phyloP scores from a whole-genome alignment of 805 yeast genomes.

The Candida jianshihensis region DNA sequence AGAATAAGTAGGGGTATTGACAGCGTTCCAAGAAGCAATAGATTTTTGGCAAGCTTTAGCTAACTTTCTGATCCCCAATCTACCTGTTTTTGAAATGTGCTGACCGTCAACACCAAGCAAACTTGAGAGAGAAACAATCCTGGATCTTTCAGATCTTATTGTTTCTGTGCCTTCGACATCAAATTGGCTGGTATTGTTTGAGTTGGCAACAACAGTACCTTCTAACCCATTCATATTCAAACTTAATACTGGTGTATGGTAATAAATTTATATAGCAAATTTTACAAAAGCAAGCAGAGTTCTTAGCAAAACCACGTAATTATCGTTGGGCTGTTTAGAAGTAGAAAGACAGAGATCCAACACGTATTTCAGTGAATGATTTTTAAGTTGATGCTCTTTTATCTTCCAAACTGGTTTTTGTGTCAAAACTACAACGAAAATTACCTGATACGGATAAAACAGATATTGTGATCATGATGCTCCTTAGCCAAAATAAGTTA shows the following conservation, averaged over 20 bases:
- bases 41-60: conserved; percentile 12
- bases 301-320: too few relatives aligned
- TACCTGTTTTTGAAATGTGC: conserved; percentile 4
- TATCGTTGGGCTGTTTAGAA: too few relatives aligned
- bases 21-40: conserved; percentile 5
- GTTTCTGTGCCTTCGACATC: conserved; percentile 4
- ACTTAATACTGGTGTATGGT: too few relatives aligned
- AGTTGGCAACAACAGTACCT: neutral
- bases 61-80: conserved; percentile 10
- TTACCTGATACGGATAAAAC: too few relatives aligned
- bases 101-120: conserved; percentile 4
- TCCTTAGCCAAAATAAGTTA: too few relatives aligned
- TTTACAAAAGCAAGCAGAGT: too few relatives aligned
- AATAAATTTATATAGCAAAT: too few relatives aligned
- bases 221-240: neutral
- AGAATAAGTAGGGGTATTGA: neutral
- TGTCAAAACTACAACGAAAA: neutral
- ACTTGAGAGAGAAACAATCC: conserved; percentile 13
- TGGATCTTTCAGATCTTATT: conserved; percentile 10
- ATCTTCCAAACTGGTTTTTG: too few relatives aligned
- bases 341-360: too few relatives aligned
- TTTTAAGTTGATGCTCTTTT: too few relatives aligned
- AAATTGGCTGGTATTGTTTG: neutral
- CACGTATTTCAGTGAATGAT: too few relatives aligned
- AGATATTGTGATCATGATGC: too few relatives aligned